A percentile compares a stretch with the other conserved stretches of the same genome.
Evolutionary conservation across 2,329 filamentous ascomycete species (phyloP).

Genomic region (Cryphonectria japonica): DNA sequence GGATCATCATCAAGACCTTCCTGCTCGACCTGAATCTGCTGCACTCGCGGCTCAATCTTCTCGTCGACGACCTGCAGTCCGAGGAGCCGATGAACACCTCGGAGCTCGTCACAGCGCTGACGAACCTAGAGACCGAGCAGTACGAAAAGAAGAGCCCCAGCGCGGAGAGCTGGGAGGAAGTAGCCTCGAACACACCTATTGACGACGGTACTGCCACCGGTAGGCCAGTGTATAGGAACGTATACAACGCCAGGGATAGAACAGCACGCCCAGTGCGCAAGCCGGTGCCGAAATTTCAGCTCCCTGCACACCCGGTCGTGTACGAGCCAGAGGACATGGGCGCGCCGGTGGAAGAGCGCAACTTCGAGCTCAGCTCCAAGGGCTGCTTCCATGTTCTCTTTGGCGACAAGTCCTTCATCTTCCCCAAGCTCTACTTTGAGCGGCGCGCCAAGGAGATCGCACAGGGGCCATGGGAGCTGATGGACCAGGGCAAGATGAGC

Average conservation of each 20-base stretch:
- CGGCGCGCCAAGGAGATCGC: conserved; percentile 77
- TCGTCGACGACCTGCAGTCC: conserved; percentile 79
- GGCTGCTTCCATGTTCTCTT: conserved; percentile 95
- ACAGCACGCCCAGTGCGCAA: conserved; percentile 41
- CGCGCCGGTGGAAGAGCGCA: conserved; percentile 72
- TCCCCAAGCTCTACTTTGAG: conserved; percentile 88
- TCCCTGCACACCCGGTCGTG: conserved; percentile 78
- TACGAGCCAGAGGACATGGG: conserved; percentile 86
- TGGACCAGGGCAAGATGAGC: conserved; percentile 71
- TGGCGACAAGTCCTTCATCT: conserved; percentile 93
- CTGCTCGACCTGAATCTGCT: conserved; percentile 83
- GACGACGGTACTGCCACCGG: conserved; percentile 60
- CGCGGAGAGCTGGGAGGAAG: conserved; percentile 89
- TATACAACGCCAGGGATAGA: conserved; percentile 43
- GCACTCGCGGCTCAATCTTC: conserved; percentile 79
- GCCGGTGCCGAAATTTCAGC: conserved; percentile 71
- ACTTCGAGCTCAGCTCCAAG: conserved; percentile 91
- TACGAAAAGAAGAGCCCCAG: conserved; percentile 69
- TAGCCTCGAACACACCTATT: conserved; percentile 61
- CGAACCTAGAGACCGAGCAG: conserved; percentile 72
- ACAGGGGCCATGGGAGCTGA: conserved; percentile 81
- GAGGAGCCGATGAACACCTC: conserved; percentile 71
- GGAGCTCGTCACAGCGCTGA: conserved; percentile 71
- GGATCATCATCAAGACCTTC: conserved; percentile 90
- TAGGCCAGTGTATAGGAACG: conserved; percentile 42